Evolutionary conservation across 176 grass and related monocot species (phyloP).

Genomic region (Aegilops tauschii): DNA sequence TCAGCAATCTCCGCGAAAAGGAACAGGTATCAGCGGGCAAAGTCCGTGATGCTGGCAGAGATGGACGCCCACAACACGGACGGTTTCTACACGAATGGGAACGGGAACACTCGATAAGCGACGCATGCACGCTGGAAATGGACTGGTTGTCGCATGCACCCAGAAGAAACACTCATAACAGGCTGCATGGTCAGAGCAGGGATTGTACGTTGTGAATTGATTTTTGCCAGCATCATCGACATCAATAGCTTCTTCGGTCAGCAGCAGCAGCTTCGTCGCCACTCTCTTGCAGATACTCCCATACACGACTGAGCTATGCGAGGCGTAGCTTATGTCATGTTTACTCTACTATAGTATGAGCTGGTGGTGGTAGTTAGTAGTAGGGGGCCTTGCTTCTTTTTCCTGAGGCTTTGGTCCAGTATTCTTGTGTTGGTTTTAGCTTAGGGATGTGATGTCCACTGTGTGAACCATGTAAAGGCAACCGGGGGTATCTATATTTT

Average conservation of each 20-base stretch:
- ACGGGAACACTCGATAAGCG: conserved; percentile 35
- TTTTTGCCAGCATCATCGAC: conserved; percentile 19
- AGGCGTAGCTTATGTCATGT: conserved; percentile 18
- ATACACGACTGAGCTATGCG: not conserved
- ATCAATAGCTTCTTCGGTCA: not conserved
- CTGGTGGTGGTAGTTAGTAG: not conserved
- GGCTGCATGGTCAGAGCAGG: not conserved
- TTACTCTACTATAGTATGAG: not conserved
- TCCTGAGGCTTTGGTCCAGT: not conserved
- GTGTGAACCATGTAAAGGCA: conserved; percentile 20
- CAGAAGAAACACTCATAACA: conserved; percentile 2
- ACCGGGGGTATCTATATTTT: not conserved
- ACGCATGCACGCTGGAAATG: not conserved
- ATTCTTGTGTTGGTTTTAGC: not conserved
- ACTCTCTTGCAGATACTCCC: not conserved
- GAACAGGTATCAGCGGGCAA: conserved; percentile 94
- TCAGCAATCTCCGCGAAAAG: conserved; percentile 90
- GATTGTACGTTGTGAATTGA: not conserved
- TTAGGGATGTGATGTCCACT: not conserved
- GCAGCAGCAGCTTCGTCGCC: not conserved
- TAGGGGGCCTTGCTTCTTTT: not conserved
- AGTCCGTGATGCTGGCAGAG: conserved; percentile 91
- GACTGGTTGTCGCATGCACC: not conserved
- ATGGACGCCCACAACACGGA: conserved; percentile 76
- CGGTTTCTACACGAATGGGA: conserved; percentile 47